Conservation (phyloP, 2,329 filamentous ascomycete species). For the Penicillium sp. region DNA sequence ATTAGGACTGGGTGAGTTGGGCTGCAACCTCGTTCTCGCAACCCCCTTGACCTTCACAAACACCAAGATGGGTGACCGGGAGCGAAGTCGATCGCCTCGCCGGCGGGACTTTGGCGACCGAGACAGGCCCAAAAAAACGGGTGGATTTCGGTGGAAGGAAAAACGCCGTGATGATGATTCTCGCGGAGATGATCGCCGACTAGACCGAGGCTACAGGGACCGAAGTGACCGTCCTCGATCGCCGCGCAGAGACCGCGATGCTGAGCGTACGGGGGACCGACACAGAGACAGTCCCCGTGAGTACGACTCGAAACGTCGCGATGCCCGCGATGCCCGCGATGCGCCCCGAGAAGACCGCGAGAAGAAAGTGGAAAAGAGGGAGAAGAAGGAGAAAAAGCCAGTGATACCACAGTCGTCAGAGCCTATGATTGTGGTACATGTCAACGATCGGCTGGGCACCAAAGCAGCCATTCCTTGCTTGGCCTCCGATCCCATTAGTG, state of each 20-base stretch:
- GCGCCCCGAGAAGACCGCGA: slow-evolving; percentile 28
- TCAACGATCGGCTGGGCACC: slow-evolving; percentile 95
- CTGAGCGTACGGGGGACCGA: slow-evolving; percentile 27
- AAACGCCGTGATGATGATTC: slow-evolving; percentile 46
- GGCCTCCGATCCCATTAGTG: slow-evolving; percentile 69
- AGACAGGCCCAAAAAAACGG: slow-evolving; percentile 36
- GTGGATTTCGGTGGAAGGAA: slow-evolving; percentile 46
- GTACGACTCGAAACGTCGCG: slow-evolving; percentile 26
- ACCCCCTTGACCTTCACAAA: slow-evolving; percentile 3
- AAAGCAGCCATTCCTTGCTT: slow-evolving; percentile 89
- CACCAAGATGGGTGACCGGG: slow-evolving; percentile 30
- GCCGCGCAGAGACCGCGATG: slow-evolving; percentile 32
- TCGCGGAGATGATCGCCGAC: slow-evolving; percentile 40
- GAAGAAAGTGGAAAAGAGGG: slow-evolving; percentile 37
- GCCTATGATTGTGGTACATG: slow-evolving; percentile 87
- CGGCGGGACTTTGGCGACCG: slow-evolving; percentile 31
- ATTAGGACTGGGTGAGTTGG: slow-evolving; percentile 14
- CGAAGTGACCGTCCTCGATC: slow-evolving; percentile 30
- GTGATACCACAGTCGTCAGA: slow-evolving; percentile 47
- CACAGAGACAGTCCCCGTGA: slow-evolving; percentile 41
- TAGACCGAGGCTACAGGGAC: slow-evolving; percentile 50
- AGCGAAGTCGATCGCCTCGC: slow-evolving; percentile 41
- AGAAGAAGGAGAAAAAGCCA: slow-evolving; percentile 26
- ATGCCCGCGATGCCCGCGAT: slow-evolving; percentile 23
- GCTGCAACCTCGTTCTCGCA: slow-evolving; percentile 13